Percentiles rank a stretch among this genome's conserved stretches.
Evolutionary conservation across 305 asterid species (phyloP).

Genomic region (Rubia tinctorum): DNA sequence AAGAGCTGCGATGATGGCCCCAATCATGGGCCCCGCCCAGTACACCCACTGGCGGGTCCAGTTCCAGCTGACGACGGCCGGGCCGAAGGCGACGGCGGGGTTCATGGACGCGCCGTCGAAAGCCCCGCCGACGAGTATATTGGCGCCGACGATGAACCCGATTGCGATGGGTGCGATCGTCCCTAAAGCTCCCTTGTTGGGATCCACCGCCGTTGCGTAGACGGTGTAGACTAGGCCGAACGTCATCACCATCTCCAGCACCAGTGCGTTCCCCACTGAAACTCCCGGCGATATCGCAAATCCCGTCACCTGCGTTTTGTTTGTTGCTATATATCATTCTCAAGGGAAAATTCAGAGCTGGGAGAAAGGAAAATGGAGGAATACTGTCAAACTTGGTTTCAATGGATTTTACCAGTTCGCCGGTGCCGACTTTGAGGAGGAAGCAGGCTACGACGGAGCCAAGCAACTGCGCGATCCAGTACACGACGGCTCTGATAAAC

Average conservation of each 20-base stretch:
- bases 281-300: constrained; percentile 22
- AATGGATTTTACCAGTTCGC: constrained; percentile 19
- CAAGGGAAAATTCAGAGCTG: too few species aligned
- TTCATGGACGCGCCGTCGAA: constrained; percentile 31
- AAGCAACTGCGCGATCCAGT: constrained; percentile 27
- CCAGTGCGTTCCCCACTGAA: constrained; percentile 23
- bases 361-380: too few species aligned
- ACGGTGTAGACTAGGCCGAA: constrained; percentile 29
- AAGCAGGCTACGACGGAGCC: constrained; percentile 27
- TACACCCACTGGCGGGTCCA: constrained; percentile 32
- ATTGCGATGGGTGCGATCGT: constrained; percentile 27
- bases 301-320: constrained; percentile 21
- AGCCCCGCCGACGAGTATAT: constrained; percentile 27
- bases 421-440: constrained; percentile 26
- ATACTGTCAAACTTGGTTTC: neutral
- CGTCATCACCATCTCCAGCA: constrained; percentile 29
- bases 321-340: neutral
- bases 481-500: constrained; percentile 21
- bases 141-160: constrained; percentile 32
- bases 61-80: constrained; percentile 28
- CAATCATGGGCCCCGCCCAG: constrained; percentile 29
- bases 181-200: constrained; percentile 23
- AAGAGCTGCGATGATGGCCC: constrained; percentile 29
- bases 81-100: constrained; percentile 29
- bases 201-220: constrained; percentile 29